phyloP scores from a whole-genome alignment of 768 basidiomycete species.

The Serendipita sp. region DNA sequence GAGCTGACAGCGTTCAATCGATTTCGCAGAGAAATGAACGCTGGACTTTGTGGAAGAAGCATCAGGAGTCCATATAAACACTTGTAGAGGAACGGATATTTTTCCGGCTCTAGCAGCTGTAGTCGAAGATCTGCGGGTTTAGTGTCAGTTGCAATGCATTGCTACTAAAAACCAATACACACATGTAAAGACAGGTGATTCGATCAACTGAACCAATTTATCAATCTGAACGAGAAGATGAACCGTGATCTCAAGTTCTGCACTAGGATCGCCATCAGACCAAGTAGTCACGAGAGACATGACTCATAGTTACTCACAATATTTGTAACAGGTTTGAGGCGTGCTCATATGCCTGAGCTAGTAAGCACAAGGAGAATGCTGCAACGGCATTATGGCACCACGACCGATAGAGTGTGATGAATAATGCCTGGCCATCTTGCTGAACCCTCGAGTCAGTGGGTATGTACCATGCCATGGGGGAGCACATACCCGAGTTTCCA shows the following conservation, averaged over 20 bases:
- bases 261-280: slow-evolving; percentile 30
- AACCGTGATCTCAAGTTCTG: slow-evolving; percentile 93
- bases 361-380: slow-evolving; percentile 85
- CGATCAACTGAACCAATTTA: slow-evolving; percentile 93
- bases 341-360: slow-evolving; percentile 98
- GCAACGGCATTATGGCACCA: slow-evolving; percentile 99
- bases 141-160: background rate
- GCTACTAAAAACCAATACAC: slow-evolving; percentile 15
- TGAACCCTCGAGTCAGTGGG: slow-evolving; percentile 15
- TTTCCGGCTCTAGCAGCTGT: slow-evolving; percentile 90
- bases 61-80: slow-evolving; percentile 94
- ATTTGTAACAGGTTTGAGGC: slow-evolving; percentile 91
- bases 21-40: slow-evolving; percentile 87
- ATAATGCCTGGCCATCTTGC: slow-evolving; percentile 94
- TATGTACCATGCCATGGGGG: background rate
- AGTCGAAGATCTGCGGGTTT: slow-evolving; percentile 54
- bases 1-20: slow-evolving; percentile 90
- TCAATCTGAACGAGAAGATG: slow-evolving; percentile 89
- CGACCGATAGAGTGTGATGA: slow-evolving; percentile 83
- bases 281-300: background rate
- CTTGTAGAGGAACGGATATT: slow-evolving; percentile 92
- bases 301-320: slow-evolving; percentile 39
- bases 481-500: slow-evolving; percentile 69
- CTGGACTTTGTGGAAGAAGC: slow-evolving; percentile 91
- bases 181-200: slow-evolving; percentile 98